Evolutionary conservation across 768 basidiomycete species (phyloP), one percentile per base, ranked within the genome.

Genomic region (Coprinellus micaceus): DNA sequence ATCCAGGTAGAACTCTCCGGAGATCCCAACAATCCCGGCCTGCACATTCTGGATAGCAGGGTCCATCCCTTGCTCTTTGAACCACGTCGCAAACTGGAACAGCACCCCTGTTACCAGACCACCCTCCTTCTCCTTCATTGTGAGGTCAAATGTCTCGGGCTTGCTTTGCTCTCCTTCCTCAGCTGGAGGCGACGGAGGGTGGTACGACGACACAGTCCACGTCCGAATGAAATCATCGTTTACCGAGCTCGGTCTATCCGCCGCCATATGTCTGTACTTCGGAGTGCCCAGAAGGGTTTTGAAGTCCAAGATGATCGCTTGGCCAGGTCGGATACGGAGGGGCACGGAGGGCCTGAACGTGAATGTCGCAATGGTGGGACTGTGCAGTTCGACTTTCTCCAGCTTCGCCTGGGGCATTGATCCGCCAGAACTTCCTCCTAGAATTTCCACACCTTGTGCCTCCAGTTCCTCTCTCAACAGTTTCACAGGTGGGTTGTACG

Each of bases 211-310:
- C 17, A 85, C 72, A 0, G 84, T 85, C 83, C 83, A 86, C 3
- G 84, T 85, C 11, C 84, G 80, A 13, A 86, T 77, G 49, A 82
- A 77, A 60, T 86, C 83, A 63, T 85, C 84, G 61, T 83, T 83
- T 17, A 81, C 68, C 11, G 74, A 71, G 19, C 69, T 75, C 1
- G 77, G 76, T 12, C 75, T 71, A 11, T 61, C 53, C 29, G 73
- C 73, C 2, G 80, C 73, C 74, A 85, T 83, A 61, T 85, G 84
- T 47, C 71, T 70, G 64, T 81, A 82, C 21, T 67, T 66, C 4
- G 71, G 68, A 22, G 69, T 58, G 15, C 84, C 81, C 11, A 85
- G 63, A 51, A 86, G 71, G 21, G 74, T 64, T 1, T 76, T 73
- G 61, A 85, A 78, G 60, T 84, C 81, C 59, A 87, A 64, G 15